These are phyloP conservation scores for Pulveroboletus sp. DNA, from an alignment of 768 basidiomycete genomes.

Conservation along the genomic window DNA sequence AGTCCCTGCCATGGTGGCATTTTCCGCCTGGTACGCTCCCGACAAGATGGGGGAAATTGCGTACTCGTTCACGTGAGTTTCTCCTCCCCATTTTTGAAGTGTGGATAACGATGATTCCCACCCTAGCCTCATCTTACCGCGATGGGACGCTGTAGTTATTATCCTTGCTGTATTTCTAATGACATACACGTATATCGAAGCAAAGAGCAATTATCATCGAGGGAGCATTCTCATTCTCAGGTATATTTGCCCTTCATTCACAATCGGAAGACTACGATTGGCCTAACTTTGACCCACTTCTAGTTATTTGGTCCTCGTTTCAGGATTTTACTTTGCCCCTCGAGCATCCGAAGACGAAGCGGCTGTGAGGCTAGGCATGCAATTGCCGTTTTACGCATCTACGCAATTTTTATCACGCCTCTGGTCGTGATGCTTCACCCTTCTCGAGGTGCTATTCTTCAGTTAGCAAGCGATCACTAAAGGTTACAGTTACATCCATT, in stretches of 20 bases:
- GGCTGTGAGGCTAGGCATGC: constrained; percentile 5
- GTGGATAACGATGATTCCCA: constrained; percentile 2
- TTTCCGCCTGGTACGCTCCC: constrained; percentile 92
- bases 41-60: constrained; percentile 81
- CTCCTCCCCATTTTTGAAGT: neutral
- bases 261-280: neutral
- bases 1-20: constrained; percentile 98
- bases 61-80: constrained; percentile 87
- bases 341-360: constrained; percentile 22
- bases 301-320: constrained; percentile 86
- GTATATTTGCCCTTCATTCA: constrained; percentile 47
- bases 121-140: constrained; percentile 87
- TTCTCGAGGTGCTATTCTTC: neutral
- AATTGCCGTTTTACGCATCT: constrained; percentile 2
- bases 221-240: constrained; percentile 94
- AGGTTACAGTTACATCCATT: constrained; percentile 17
- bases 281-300: neutral
- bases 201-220: constrained; percentile 97
- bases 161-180: constrained; percentile 95
- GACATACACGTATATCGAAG: constrained; percentile 98
- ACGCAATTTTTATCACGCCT: constrained; percentile 10
- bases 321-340: constrained; percentile 93
- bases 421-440: constrained; percentile 8
- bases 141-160: constrained; percentile 95
- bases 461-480: neutral